These are phyloP conservation scores for Fusarium nurragi DNA, from an alignment of 2,329 filamentous ascomycete genomes.

Conservation along the genomic window DNA sequence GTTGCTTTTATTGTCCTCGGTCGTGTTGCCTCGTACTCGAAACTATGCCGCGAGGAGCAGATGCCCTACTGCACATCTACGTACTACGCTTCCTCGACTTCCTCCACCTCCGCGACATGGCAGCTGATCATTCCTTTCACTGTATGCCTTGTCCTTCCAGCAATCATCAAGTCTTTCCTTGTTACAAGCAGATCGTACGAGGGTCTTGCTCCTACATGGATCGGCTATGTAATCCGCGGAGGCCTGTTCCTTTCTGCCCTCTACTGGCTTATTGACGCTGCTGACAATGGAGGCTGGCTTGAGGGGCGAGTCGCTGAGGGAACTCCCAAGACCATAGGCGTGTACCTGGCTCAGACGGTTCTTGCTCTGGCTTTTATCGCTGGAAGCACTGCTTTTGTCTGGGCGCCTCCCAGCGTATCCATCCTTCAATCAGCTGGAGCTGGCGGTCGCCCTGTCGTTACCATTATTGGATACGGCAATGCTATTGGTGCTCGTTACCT, in stretches of 20 bases:
- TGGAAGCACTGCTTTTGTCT: constrained; percentile 85
- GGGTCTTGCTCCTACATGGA: constrained; percentile 84
- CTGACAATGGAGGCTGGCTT: constrained; percentile 87
- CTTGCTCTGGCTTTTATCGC: constrained; percentile 84
- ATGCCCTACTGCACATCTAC: constrained; percentile 97
- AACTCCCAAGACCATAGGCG: constrained; percentile 76
- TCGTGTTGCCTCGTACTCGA: constrained; percentile 84
- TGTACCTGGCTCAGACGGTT: constrained; percentile 81
- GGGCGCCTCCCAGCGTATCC: constrained; percentile 84
- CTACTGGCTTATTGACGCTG: constrained; percentile 91
- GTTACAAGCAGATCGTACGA: constrained; percentile 85
- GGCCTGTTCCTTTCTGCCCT: constrained; percentile 78
- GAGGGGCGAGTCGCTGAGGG: constrained; percentile 62
- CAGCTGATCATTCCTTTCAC: constrained; percentile 83
- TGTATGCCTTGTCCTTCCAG: constrained; percentile 76
- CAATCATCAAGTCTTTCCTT: constrained; percentile 82
- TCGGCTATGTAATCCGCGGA: constrained; percentile 79
- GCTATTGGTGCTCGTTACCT: constrained; percentile 92
- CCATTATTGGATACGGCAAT: constrained; percentile 91
- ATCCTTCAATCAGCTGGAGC: constrained; percentile 66
- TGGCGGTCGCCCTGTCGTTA: constrained; percentile 66
- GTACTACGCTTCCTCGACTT: constrained; percentile 91
- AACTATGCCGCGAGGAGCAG: constrained; percentile 95
- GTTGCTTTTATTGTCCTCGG: constrained; percentile 82
- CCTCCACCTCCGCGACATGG: constrained; percentile 92